Conservation (phyloP, 2,329 filamentous ascomycete species). For the Diaporthe sp. region DNA sequence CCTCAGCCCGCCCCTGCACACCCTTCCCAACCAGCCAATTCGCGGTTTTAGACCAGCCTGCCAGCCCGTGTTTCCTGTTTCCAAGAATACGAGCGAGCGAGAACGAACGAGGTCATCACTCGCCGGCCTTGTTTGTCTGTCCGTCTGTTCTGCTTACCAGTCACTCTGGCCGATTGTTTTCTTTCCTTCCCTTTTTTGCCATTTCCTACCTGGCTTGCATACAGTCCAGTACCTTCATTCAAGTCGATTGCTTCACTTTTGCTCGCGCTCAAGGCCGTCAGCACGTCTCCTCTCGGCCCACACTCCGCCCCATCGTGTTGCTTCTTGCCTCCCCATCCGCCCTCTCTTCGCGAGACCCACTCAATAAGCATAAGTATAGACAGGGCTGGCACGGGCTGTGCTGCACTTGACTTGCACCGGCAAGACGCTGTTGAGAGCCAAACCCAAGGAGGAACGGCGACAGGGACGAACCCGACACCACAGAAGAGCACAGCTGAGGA, state of each 20-base stretch:
- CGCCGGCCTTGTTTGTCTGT: neutral
- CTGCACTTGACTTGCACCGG: neutral
- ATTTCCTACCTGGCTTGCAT: neutral
- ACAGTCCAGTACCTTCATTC: neutral
- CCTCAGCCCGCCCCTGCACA: neutral
- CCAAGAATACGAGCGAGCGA: conserved; percentile 28
- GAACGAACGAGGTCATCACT: conserved; percentile 26
- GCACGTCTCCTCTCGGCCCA: neutral
- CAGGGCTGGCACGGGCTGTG: conserved; percentile 26
- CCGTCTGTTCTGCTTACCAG: neutral
- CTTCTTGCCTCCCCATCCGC: conserved; percentile 1
- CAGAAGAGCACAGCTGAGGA: neutral
- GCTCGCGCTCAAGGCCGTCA: neutral
- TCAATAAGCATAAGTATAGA: conserved; percentile 35
- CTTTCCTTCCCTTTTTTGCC: neutral
- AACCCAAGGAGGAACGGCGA: neutral
- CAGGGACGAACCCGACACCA: neutral
- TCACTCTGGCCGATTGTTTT: conserved; percentile 2
- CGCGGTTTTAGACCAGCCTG: neutral
- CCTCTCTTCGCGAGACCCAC: conserved; percentile 14
- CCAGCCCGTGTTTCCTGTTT: conserved; percentile 24
- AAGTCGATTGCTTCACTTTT: neutral
- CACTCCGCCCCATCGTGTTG: conserved; percentile 26
- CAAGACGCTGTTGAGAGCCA: neutral
- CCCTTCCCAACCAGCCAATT: conserved; percentile 13